Evolutionary conservation across 768 basidiomycete species (phyloP).

Genomic region (Hortiboletus campestris): DNA sequence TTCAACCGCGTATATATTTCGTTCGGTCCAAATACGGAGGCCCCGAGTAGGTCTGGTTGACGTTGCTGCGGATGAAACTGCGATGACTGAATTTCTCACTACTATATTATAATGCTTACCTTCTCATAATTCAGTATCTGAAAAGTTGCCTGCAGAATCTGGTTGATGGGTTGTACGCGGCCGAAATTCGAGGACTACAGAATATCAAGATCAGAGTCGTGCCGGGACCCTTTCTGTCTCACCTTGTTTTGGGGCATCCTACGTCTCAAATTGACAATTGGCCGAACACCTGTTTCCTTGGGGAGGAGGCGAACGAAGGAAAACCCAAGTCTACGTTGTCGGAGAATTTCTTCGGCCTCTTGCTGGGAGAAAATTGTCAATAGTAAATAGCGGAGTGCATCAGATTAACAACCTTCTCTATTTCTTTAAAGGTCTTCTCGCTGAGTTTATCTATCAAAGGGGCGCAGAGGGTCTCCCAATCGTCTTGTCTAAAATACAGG

Average conservation of each 20-base stretch:
- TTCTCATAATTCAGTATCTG: conserved; percentile 87
- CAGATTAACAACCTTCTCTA: conserved; percentile 54
- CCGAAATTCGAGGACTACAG: conserved; percentile 31
- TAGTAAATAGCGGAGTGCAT: not conserved
- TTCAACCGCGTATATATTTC: conserved; percentile 80
- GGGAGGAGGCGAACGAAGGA: conserved; percentile 88
- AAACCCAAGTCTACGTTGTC: conserved; percentile 74
- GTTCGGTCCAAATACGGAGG: conserved; percentile 78
- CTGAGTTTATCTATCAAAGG: conserved; percentile 80
- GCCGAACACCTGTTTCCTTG: conserved; percentile 92
- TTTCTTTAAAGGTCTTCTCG: conserved; percentile 62
- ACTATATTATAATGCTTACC: conserved; percentile 37
- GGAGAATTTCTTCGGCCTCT: conserved; percentile 63
- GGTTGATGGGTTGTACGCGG: conserved; percentile 73
- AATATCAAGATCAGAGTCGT: not conserved
- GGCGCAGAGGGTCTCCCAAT: conserved; percentile 81
- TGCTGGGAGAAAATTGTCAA: conserved; percentile 37
- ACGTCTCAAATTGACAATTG: conserved; percentile 87
- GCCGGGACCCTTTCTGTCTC: conserved; percentile 5
- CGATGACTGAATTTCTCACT: not conserved
- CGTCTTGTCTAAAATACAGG: conserved; percentile 92
- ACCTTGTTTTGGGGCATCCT: conserved; percentile 41
- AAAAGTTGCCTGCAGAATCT: conserved; percentile 80
- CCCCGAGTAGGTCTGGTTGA: conserved; percentile 65
- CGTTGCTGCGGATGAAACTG: conserved; percentile 44